Percentiles rank a stretch among this genome's conserved stretches.
These are phyloP conservation scores for Leptographium procerum DNA, from an alignment of 2,329 filamentous ascomycete species.

Conservation along the genomic window DNA sequence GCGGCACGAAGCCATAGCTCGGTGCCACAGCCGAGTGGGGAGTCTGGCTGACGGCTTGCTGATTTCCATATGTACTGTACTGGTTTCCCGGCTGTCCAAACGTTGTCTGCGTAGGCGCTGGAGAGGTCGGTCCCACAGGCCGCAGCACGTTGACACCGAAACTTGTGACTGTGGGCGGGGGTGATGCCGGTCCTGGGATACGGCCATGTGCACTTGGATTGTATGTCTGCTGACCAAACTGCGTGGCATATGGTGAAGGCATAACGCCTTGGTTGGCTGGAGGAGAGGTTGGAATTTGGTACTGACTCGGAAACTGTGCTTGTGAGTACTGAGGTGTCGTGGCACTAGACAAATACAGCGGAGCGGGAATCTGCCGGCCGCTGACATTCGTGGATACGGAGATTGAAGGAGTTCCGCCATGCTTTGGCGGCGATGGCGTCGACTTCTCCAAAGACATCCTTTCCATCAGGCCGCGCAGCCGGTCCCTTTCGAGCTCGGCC, in stretches of 20 bases:
- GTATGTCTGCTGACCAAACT: slow-evolving; percentile 39
- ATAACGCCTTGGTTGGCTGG: slow-evolving; percentile 35
- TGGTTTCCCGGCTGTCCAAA: slow-evolving; percentile 37
- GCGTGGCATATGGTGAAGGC: slow-evolving; percentile 19
- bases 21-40: slow-evolving; percentile 32
- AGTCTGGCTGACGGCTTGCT: slow-evolving; percentile 27
- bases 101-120: slow-evolving; percentile 49
- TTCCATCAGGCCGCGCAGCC: slow-evolving; percentile 84
- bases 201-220: slow-evolving; percentile 49
- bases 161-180: slow-evolving; percentile 27
- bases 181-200: slow-evolving; percentile 39
- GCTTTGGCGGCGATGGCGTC: slow-evolving; percentile 26
- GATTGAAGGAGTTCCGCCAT: slow-evolving; percentile 17
- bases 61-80: slow-evolving; percentile 35
- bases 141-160: slow-evolving; percentile 22
- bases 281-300: slow-evolving; percentile 46
- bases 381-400: slow-evolving; percentile 12
- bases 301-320: slow-evolving; percentile 41
- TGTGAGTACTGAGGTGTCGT: slow-evolving; percentile 34
- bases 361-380: slow-evolving; percentile 22
- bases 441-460: slow-evolving; percentile 78
- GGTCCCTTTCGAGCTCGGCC: slow-evolving; percentile 76
- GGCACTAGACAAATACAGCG: slow-evolving; percentile 24
- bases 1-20: slow-evolving; percentile 47
- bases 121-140: slow-evolving; percentile 33